These are phyloP conservation scores for Botryosphaeria dothidea DNA, from an alignment of 2,329 filamentous ascomycete genomes.

Conservation along the genomic window DNA sequence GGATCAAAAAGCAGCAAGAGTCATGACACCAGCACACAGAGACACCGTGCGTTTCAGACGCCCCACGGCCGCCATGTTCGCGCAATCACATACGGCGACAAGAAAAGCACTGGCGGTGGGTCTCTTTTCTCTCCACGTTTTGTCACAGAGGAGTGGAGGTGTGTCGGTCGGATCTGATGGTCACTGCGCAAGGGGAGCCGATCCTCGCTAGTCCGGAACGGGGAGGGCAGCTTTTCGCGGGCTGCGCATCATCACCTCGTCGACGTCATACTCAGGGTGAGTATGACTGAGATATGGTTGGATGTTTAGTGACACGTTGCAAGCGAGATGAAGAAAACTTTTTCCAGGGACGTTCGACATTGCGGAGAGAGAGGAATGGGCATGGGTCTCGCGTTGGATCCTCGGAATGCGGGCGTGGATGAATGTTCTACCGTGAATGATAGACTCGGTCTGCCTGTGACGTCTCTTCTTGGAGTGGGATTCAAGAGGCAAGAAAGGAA, in stretches of 20 bases:
- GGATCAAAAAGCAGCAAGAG: too few relatives aligned
- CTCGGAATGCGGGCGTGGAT: background rate
- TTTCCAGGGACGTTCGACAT: background rate
- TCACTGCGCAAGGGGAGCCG: background rate
- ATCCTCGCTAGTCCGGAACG: background rate
- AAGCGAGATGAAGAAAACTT: background rate
- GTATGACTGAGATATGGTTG: too few relatives aligned
- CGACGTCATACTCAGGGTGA: background rate
- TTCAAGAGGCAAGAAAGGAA: background rate
- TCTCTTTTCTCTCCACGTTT: background rate
- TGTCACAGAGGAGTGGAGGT: background rate
- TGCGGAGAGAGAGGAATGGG: background rate
- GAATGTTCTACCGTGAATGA: constrained; percentile 1
- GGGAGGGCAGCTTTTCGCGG: background rate
- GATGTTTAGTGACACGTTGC: too few relatives aligned
- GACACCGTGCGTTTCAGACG: too few relatives aligned
- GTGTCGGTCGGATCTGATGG: background rate
- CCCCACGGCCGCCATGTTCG: too few relatives aligned
- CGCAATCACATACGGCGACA: too few relatives aligned
- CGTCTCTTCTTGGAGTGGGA: too few relatives aligned
- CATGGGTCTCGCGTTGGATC: background rate
- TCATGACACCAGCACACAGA: too few relatives aligned
- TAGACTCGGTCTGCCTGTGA: too few relatives aligned
- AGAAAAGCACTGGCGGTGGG: background rate
- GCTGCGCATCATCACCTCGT: too few relatives aligned